phyloP scores from a whole-genome alignment of 805 yeast species.

The Saccharomyces mikatae region DNA sequence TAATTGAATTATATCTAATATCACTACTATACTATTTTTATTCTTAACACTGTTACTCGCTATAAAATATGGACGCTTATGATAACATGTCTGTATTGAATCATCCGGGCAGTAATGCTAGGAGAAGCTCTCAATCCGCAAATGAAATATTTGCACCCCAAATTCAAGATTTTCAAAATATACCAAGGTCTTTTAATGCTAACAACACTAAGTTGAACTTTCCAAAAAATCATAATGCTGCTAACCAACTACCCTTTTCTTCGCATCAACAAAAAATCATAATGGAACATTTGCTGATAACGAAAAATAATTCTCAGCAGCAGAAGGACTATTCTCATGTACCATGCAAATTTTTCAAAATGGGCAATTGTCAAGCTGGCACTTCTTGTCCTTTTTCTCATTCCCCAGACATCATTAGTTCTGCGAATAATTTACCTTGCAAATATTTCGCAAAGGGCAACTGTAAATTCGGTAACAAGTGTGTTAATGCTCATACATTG shows the following conservation, averaged over 20 bases:
- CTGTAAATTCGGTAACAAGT: conserved; percentile 88
- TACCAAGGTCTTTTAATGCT: background rate
- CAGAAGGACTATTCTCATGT: conserved; percentile 54
- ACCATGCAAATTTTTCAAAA: conserved; percentile 88
- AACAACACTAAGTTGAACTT: background rate
- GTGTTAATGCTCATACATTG: conserved; percentile 85
- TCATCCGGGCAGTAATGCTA: background rate
- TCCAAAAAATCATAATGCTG: background rate
- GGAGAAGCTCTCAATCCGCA: background rate
- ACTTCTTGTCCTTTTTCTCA: conserved; percentile 87
- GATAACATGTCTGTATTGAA: background rate
- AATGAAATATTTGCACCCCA: background rate
- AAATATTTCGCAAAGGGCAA: conserved; percentile 94
- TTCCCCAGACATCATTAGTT: conserved; percentile 43
- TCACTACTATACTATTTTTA: background rate
- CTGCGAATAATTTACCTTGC: conserved; percentile 45
- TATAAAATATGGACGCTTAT: background rate
- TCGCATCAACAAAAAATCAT: conserved; percentile 19
- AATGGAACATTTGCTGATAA: conserved; percentile 21
- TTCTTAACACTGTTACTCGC: background rate
- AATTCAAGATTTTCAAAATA: background rate
- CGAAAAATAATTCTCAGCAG: conserved; percentile 18
- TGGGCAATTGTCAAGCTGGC: conserved; percentile 95
- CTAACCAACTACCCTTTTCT: background rate
- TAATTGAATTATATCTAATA: background rate